Percentiles rank a stretch among this genome's conserved stretches.
Conservation (phyloP, 441 rosid genomes). For the Mallotus japonicus region DNA sequence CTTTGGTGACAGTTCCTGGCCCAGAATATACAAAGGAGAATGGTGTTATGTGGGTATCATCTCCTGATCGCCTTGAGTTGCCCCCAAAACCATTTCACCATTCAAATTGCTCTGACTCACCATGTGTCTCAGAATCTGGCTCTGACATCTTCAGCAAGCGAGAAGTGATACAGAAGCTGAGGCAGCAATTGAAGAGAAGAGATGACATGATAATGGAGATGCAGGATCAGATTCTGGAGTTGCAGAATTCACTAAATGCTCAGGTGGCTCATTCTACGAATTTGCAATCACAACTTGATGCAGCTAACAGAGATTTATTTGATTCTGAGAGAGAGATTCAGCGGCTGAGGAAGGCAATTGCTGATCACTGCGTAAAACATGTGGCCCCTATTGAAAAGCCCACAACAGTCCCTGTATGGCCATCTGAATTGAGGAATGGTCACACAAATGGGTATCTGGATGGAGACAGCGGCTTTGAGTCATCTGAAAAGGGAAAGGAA, state of each 20-base stretch:
- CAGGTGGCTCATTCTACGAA: slow-evolving; percentile 64
- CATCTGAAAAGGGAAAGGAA: slow-evolving; percentile 44
- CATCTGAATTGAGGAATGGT: slow-evolving; percentile 50
- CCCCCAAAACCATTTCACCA: slow-evolving; percentile 87
- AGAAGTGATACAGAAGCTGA: slow-evolving; percentile 88
- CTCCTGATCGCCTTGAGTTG: slow-evolving; percentile 81
- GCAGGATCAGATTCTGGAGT: slow-evolving; percentile 87
- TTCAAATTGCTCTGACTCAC: slow-evolving; percentile 89
- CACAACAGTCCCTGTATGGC: slow-evolving; percentile 44
- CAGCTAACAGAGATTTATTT: slow-evolving; percentile 69
- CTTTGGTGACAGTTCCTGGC: slow-evolving; percentile 69
- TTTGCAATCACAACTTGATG: slow-evolving; percentile 73
- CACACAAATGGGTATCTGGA: slow-evolving; percentile 57
- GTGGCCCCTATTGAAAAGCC: slow-evolving; percentile 41
- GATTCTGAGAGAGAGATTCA: slow-evolving; percentile 84
- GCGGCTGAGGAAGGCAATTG: slow-evolving; percentile 83
- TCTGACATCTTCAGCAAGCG: slow-evolving; percentile 93
- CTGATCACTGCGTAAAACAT: slow-evolving; percentile 69
- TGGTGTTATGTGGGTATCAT: slow-evolving; percentile 75
- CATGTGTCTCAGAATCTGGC: slow-evolving; percentile 93
- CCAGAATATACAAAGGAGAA: slow-evolving; percentile 66
- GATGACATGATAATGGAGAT: slow-evolving; percentile 93
- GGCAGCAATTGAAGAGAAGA: slow-evolving; percentile 95
- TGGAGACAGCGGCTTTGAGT: slow-evolving; percentile 38
- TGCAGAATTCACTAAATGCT: slow-evolving; percentile 66